Evolutionary conservation across 495 filamentous ascomycete species (phyloP).

Genomic region (Jackrogersella multiformis): DNA sequence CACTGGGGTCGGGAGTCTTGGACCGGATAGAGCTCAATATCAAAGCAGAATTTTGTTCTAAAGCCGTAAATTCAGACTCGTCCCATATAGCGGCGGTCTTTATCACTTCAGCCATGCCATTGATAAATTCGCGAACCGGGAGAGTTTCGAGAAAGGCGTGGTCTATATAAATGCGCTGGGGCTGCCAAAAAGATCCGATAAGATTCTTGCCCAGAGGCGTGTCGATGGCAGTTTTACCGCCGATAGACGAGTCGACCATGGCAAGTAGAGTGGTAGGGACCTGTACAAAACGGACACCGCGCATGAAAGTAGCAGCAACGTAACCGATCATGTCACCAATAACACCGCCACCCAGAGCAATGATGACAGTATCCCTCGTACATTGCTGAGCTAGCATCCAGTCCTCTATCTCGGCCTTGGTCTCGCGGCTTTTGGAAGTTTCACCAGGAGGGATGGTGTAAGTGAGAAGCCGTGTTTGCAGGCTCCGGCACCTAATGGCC

Average conservation of each 20-base stretch:
- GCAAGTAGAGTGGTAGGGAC: constrained; percentile 93
- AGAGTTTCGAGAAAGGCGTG: constrained; percentile 91
- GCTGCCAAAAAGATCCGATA: constrained; percentile 96
- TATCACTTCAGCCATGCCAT: constrained; percentile 98
- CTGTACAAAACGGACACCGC: constrained; percentile 94
- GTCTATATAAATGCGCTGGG: constrained; percentile 91
- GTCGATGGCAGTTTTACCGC: constrained; percentile 98
- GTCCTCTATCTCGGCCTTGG: constrained; percentile 94
- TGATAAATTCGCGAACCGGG: constrained; percentile 93
- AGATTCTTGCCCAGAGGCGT: constrained; percentile 97
- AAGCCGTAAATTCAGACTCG: constrained; percentile 81
- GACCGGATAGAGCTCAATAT: constrained; percentile 77
- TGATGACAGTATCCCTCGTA: constrained; percentile 92
- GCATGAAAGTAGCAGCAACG: constrained; percentile 97
- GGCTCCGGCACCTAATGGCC: constrained; percentile 55
- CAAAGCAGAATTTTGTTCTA: constrained; percentile 80
- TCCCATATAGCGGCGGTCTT: constrained; percentile 98
- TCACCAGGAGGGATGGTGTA: constrained; percentile 92
- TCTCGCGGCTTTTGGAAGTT: constrained; percentile 88
- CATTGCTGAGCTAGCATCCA: constrained; percentile 95
- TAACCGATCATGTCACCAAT: constrained; percentile 98
- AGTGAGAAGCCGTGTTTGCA: constrained; percentile 76
- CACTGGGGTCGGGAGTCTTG: constrained; percentile 57
- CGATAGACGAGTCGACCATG: constrained; percentile 99
- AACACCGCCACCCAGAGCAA: constrained; percentile 96